Base-by-base conservation (phyloP, 495 filamentous ascomycete genomes). In the Viridothelium virens region DNA sequence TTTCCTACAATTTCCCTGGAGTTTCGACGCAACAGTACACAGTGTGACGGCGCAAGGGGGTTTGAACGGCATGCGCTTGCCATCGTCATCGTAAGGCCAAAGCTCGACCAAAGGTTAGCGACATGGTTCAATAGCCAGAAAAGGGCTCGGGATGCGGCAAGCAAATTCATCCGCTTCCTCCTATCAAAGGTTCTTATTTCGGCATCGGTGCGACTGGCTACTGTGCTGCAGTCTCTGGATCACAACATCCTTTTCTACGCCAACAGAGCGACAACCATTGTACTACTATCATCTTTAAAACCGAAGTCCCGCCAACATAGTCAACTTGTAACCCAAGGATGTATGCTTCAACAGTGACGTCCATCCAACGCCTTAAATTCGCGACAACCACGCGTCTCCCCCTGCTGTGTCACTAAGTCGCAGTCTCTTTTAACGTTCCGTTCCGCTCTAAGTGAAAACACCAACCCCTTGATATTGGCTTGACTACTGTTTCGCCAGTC, bases 291-390 rank as follows among this genome's bases (percentile, higher is more conserved):
- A 34, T n/a, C 36, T 18, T 10, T n/a, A 53, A 53, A 9, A 7
- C 18, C 53, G 53, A 59, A 3, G 6, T 59, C 53, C 12, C 53
- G 11, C 53, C 11, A 10, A 1, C 53, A 31, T 59, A 59, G 31
- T 59, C 53, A 59, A 59, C 53, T 18, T 36, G 31, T 59, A 59
- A 59, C n/a, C 5, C 33, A 36, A 59, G 53, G 53, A 59, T 59
- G 53, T 36, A 36, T 59, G 53, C 53, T 59, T 34, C 53, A 59
- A 59, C 53, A 59, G 53, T 59, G 53, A 59, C 53, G 53, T 36
- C 53, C 53, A 31, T 31, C 53, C 53, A 31, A 18, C 53, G 53
- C 53, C 31, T 59, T 34, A 36, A 36, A 6, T 10, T n/a, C 53
- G 53, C 31, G 53, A 34, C 53, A 59, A 36, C 25, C 10, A 59